Evolutionary conservation across 2,329 filamentous ascomycete species (phyloP).

Genomic region (Boeremia exigua): DNA sequence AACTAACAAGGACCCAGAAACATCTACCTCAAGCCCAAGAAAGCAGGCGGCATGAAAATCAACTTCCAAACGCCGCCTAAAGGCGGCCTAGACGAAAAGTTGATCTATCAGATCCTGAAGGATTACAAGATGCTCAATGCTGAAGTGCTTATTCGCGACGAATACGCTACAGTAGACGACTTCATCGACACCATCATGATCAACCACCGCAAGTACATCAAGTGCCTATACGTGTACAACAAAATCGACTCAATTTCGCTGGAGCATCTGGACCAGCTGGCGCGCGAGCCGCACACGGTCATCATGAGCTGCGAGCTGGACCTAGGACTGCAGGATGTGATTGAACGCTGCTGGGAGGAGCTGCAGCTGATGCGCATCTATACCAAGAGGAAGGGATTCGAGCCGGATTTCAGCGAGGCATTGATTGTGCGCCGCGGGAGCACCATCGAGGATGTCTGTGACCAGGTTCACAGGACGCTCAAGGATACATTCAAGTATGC

Average conservation of each 20-base stretch:
- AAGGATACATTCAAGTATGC: conserved; percentile 99
- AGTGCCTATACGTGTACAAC: conserved; percentile 96
- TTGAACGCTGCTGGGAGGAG: conserved; percentile 95
- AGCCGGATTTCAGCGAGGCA: conserved; percentile 88
- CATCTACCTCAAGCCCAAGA: conserved; percentile 96
- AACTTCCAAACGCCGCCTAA: conserved; percentile 92
- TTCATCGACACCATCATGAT: conserved; percentile 99
- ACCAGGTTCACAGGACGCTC: conserved; percentile 88
- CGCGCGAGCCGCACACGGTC: conserved; percentile 89
- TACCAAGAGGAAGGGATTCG: conserved; percentile 90
- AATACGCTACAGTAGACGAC: conserved; percentile 92
- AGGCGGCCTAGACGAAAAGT: conserved; percentile 88
- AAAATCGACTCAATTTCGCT: conserved; percentile 96
- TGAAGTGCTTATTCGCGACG: conserved; percentile 93
- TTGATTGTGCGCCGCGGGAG: conserved; percentile 89
- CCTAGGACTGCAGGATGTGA: conserved; percentile 88
- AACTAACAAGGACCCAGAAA: conserved; percentile 63
- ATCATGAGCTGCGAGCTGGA: conserved; percentile 99
- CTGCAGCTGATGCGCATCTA: conserved; percentile 80
- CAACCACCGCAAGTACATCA: conserved; percentile 97
- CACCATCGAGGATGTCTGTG: conserved; percentile 95
- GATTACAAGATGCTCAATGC: conserved; percentile 99
- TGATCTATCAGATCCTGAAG: conserved; percentile 95
- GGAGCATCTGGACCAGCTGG: conserved; percentile 90
- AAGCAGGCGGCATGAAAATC: conserved; percentile 98